phyloP scores from a whole-genome alignment of 805 yeast species.

The Wickerhamiella allomyrinae region DNA sequence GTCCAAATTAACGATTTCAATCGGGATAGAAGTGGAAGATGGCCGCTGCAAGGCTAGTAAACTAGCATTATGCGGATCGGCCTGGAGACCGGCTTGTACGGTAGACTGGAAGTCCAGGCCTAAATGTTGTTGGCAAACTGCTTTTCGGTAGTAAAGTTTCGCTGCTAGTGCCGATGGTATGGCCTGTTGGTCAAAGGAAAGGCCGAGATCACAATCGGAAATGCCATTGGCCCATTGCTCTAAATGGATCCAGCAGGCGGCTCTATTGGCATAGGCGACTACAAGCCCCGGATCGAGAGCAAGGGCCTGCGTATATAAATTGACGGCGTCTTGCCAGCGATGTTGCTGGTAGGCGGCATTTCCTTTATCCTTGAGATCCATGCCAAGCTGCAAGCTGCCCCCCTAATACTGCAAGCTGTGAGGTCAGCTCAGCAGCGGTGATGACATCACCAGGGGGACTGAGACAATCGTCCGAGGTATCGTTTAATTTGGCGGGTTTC shows the following conservation, averaged over 20 bases:
- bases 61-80: slow-evolving; percentile 14
- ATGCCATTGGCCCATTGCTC: slow-evolving; percentile 9
- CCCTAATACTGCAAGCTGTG: too few relatives aligned
- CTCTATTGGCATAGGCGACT: slow-evolving; percentile 17
- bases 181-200: slow-evolving; percentile 1
- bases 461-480: too few relatives aligned
- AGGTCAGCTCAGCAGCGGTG: too few relatives aligned
- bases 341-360: slow-evolving; percentile 8
- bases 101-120: slow-evolving; percentile 5
- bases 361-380: slow-evolving; percentile 14
- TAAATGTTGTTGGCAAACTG: slow-evolving; percentile 10
- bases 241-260: slow-evolving; percentile 16
- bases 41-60: slow-evolving; percentile 6
- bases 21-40: background rate
- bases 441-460: too few relatives aligned
- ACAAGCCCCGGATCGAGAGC: slow-evolving; percentile 8
- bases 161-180: background rate
- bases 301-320: slow-evolving; percentile 13
- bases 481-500: too few relatives aligned
- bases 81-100: slow-evolving; percentile 10
- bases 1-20: slow-evolving; percentile 1
- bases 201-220: slow-evolving; percentile 12
- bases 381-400: background rate
- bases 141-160: slow-evolving; percentile 14
- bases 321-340: slow-evolving; percentile 9